phyloP scores from a whole-genome alignment of 768 basidiomycete species.

The Amyloporia xantha region DNA sequence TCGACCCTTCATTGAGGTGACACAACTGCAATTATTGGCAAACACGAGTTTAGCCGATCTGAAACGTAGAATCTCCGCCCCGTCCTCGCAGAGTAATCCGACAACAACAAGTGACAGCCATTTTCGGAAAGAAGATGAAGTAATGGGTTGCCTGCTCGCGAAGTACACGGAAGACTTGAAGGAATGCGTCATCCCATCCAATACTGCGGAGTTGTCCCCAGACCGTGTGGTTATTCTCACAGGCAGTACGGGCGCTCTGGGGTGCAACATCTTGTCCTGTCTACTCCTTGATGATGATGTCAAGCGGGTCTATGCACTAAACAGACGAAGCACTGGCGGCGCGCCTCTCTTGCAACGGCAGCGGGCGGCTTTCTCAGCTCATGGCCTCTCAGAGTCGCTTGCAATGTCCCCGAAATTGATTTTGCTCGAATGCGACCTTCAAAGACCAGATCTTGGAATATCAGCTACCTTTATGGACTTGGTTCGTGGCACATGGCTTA shows the following conservation, averaged over 20 bases:
- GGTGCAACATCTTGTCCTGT: constrained; percentile 5
- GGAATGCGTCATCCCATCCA: not conserved
- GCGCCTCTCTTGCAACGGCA: not conserved
- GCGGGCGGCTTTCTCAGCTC: not conserved
- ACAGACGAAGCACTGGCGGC: not conserved
- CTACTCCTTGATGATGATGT: constrained; percentile 6
- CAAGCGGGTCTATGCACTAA: constrained; percentile 7
- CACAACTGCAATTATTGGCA: constrained; percentile 32
- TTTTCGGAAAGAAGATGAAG: not conserved
- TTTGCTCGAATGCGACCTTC: constrained; percentile 6
- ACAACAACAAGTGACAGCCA: too few relatives aligned
- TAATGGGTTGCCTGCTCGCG: not conserved
- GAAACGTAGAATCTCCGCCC: not conserved
- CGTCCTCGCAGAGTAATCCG: not conserved
- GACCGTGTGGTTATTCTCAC: constrained; percentile 12
- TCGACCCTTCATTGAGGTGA: constrained; percentile 22
- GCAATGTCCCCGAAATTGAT: constrained; percentile 1
- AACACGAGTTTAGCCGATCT: constrained; percentile 28
- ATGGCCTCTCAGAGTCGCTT: not conserved
- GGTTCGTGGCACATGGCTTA: too few relatives aligned
- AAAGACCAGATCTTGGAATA: not conserved
- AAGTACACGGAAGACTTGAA: not conserved
- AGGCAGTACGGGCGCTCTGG: constrained; percentile 12
- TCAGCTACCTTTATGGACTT: too few relatives aligned
- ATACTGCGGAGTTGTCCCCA: not conserved